Conservation (phyloP, 441 rosid species). For the Melastoma candidum region DNA sequence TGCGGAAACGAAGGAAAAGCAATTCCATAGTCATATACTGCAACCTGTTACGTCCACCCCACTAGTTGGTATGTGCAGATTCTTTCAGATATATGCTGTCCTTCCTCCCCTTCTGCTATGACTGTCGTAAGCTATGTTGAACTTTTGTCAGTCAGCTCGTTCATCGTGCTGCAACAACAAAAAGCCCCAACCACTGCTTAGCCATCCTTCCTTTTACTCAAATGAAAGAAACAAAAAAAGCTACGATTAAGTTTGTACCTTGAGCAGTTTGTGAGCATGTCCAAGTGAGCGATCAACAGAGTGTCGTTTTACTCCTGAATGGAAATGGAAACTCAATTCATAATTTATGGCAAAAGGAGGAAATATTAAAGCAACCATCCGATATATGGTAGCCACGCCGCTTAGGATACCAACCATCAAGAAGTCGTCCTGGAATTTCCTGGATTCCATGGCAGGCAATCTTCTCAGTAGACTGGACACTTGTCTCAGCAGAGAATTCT, state of each 20-base stretch:
- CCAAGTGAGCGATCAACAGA: conserved; percentile 69
- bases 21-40: no score
- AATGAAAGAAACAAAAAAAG: no score
- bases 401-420: conserved; percentile 55
- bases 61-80: conserved; percentile 17
- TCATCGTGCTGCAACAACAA: conserved; percentile 57
- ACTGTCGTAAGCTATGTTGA: conserved; percentile 88
- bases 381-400: no score
- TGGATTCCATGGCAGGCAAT: conserved; percentile 93
- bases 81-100: conserved; percentile 56
- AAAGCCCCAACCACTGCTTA: no score
- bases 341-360: not conserved
- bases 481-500: conserved; percentile 78
- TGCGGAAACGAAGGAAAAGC: no score
- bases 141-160: conserved; percentile 80
- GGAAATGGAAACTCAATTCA: conserved; percentile 5
- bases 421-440: conserved; percentile 85
- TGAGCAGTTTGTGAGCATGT: conserved; percentile 87
- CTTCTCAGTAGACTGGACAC: conserved; percentile 88
- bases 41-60: no score
- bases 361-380: no score
- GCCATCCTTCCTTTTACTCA: no score
- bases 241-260: conserved; percentile 36
- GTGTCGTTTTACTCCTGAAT: conserved; percentile 84
- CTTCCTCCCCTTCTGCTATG: conserved; percentile 86